A percentile compares a stretch with the other conserved stretches of the same genome.
phyloP scores from a whole-genome alignment of 306 rosid species.

The Pterocarpus santalinus region DNA sequence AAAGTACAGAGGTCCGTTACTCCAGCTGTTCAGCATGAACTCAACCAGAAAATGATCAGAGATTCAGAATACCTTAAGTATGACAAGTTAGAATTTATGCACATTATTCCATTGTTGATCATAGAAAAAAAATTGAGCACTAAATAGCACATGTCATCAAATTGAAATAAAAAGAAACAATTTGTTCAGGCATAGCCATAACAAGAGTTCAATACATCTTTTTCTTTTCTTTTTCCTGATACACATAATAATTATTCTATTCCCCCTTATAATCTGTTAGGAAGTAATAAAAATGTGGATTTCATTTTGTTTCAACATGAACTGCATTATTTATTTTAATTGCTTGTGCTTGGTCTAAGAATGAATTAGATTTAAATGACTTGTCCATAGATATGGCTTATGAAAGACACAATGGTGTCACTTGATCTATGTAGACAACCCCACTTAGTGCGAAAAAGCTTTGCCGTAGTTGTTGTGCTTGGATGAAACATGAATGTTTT shows the following conservation, averaged over 20 bases:
- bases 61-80: conserved; percentile 4
- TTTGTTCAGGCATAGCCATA: neutral
- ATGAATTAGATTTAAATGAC: too few relatives aligned
- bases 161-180: conserved; percentile 9
- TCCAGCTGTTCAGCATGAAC: neutral
- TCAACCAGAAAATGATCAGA: conserved; percentile 26
- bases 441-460: too few relatives aligned
- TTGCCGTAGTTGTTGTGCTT: neutral
- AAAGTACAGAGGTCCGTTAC: neutral
- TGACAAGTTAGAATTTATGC: neutral
- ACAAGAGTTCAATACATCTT: neutral
- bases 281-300: conserved; percentile 5
- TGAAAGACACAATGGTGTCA: too few relatives aligned
- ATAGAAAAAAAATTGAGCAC: neutral
- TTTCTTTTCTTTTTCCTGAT: neutral
- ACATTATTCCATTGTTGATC: conserved; percentile 20
- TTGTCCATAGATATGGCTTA: too few relatives aligned
- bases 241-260: conserved; percentile 5
- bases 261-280: conserved; percentile 7
- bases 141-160: conserved; percentile 28
- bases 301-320: neutral
- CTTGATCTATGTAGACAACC: too few relatives aligned
- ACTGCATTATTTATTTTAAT: neutral
- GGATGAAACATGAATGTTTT: neutral
- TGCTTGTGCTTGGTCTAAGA: neutral